Base-by-base conservation (phyloP, 2,329 filamentous ascomycete species). In the Stenocarpella maydis region DNA sequence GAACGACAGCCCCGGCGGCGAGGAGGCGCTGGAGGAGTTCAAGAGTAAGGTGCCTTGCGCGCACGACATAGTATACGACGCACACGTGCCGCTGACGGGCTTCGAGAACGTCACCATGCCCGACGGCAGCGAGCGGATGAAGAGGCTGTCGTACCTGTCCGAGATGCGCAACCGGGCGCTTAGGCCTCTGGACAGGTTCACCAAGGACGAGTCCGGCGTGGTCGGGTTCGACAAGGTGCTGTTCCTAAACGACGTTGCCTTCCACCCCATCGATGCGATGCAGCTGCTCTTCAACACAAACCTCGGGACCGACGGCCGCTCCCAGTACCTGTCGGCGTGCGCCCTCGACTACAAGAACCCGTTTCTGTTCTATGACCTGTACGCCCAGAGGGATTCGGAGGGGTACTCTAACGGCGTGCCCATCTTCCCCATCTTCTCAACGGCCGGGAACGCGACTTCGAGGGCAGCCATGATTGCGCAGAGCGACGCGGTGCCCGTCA, bases 111-210 rank as follows among this genome's bases (percentile, higher is more conserved):
- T 92, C 54, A 86, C 82, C 2, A 81, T 92, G 43, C 89, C 90
- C 2, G 87, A 87, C 69, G 91, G 91, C 0, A 84, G 86, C 47
- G 81, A 82, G 49, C 86, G 89, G n/a, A 83, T 91, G 45, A 93
- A 93, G 78, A 86, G 92, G n/a, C 90, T 94, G 52, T 86, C 90
- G 37, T 94, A 91, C 78, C 82, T 94, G 24, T 90, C 92, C 15
- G 88, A 91, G 76, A 88, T 93, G 61, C 87, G 92, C 61, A 94
- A 94, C 77, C 86, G 87, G 54, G 91, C 91, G 0, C 79, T 94
- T 28, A 81, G 84, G 45, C 91, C 91, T 0, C 82, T 94, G 14
- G 84, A 89, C 50, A 81, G 82, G 37, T 75, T 78, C n/a, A 71
- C 73, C 31, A 70, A 74, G 4, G 78, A 80, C 34, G 78, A 80